Percentiles rank a stretch among this genome's conserved stretches.
These are phyloP conservation scores for Penicillium paradoxum DNA, from an alignment of 495 filamentous ascomycete genomes.

Conservation along the genomic window DNA sequence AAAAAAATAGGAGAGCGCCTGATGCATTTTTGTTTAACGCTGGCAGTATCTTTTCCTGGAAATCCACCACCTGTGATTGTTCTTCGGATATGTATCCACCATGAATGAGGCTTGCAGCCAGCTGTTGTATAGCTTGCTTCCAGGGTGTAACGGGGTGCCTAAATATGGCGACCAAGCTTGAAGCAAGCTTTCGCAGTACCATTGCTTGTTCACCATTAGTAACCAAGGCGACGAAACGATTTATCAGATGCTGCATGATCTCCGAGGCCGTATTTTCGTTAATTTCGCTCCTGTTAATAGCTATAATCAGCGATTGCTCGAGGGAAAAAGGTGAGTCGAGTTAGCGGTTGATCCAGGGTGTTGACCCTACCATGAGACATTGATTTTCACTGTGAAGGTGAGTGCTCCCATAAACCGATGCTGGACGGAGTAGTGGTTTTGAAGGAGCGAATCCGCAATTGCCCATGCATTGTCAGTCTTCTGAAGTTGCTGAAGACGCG, in stretches of 20 bases:
- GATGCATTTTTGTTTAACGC: conserved; percentile 52
- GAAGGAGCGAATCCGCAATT: conserved; percentile 68
- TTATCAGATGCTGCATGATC: conserved; percentile 65
- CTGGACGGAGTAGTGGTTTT: conserved; percentile 54
- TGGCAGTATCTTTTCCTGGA: conserved; percentile 40
- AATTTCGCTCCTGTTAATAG: conserved; percentile 49
- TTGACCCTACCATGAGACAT: conserved; percentile 36
- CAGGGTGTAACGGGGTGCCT: conserved; percentile 65
- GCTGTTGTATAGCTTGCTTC: conserved; percentile 62
- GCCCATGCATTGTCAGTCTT: conserved; percentile 77
- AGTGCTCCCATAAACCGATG: conserved; percentile 91
- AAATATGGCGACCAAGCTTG: conserved; percentile 75
- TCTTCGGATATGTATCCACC: conserved; percentile 48
- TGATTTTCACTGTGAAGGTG: conserved; percentile 89
- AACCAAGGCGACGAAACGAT: conserved; percentile 59
- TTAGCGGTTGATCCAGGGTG: not conserved
- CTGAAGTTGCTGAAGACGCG: conserved; percentile 71
- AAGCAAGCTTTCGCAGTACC: conserved; percentile 78
- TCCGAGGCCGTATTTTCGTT: conserved; percentile 54
- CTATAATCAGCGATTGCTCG: conserved; percentile 14
- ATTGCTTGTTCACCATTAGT: conserved; percentile 54
- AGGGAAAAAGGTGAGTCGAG: not conserved
- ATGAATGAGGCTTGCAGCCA: conserved; percentile 56
- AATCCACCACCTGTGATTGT: conserved; percentile 43
- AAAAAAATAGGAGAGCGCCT: conserved; percentile 65